Percentiles rank a stretch among this genome's conserved stretches.
Conservation (phyloP, 441 rosid genomes). For the Pelargonium citronellum region DNA sequence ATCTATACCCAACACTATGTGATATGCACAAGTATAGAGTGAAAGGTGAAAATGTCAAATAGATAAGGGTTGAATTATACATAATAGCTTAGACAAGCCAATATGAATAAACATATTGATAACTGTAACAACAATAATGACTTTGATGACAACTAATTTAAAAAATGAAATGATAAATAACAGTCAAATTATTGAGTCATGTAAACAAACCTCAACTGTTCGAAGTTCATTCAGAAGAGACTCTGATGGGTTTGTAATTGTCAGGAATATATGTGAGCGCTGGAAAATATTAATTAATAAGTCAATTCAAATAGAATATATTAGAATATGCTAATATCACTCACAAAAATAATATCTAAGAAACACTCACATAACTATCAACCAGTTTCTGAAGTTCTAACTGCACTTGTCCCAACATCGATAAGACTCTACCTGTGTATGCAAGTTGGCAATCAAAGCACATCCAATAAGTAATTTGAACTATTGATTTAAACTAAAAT, state of each 20-base stretch:
- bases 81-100: not conserved
- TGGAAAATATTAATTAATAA: constrained; percentile 34
- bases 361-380: constrained; percentile 78
- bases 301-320: constrained; percentile 18
- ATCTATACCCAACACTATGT: not conserved
- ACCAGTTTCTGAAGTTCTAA: constrained; percentile 80
- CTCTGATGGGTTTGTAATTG: constrained; percentile 87
- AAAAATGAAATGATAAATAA: not conserved
- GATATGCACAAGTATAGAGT: not conserved
- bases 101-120: not conserved
- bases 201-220: constrained; percentile 77
- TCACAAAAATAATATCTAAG: constrained; percentile 12
- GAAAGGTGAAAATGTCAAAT: too few relatives aligned
- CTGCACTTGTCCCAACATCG: constrained; percentile 74
- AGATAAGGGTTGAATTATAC: not conserved
- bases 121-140: not conserved
- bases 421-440: constrained; percentile 61
- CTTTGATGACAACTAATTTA: not conserved
- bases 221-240: constrained; percentile 89
- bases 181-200: constrained; percentile 12
- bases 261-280: constrained; percentile 73
- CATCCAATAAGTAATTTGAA: not conserved
- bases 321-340: not conserved
- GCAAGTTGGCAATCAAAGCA: not conserved
- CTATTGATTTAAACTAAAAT: not conserved